Evolutionary conservation across 2,329 filamentous ascomycete species (phyloP), one percentile per base, ranked within the genome.

Genomic region (Phialemonium atrogriseum): DNA sequence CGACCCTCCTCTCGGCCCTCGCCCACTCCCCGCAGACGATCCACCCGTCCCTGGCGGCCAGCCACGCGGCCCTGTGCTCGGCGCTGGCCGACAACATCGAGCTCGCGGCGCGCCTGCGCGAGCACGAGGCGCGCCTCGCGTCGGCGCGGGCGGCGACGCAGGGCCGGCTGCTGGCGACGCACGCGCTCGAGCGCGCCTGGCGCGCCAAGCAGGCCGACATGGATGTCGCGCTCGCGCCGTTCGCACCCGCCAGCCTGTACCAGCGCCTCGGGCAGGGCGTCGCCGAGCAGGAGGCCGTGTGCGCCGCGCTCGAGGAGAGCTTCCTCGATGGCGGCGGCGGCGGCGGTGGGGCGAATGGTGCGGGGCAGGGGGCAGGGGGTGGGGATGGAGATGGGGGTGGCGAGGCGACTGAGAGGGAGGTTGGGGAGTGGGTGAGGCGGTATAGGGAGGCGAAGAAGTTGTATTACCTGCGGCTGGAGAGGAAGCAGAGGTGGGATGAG

Each of bases 401-500:
- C 89, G 58, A 74, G 48, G 45, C 81, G 4, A 78, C 73, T 15
- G 88, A 94, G 60, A 75, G 84, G 50, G 91, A 96, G 59, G 77
- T 83, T 16, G 66, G 70, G 2, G 89, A 96, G 38, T 96, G 91
- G 77, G 75, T 94, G 13, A 71, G 80, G 48, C 65, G 82, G 47
- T 83, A 94, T 42, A 70, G 86, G 44, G 87, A 89, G 45, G 84
- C 83, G 8, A 84, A 80, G 51, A 82, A 83, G 45, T 62, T 82
- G 35, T 80, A 80, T 39, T 93, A 91, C 50, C 64, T 88, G 33
- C 70, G 91, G 36, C 77, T 80, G 50, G 91, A 96, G 63, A 74
- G 85, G 43, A 94, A 88, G 57, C 83, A 87, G 48, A 72, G 91
- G 46, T 96, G 91, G 91, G 91, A 96, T 54, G 89, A 96, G 59